A percentile compares a stretch with the other conserved stretches of the same genome.
Evolutionary conservation across 2,329 filamentous ascomycete genomes (phyloP).

Genomic region (Talaromyces sp.): DNA sequence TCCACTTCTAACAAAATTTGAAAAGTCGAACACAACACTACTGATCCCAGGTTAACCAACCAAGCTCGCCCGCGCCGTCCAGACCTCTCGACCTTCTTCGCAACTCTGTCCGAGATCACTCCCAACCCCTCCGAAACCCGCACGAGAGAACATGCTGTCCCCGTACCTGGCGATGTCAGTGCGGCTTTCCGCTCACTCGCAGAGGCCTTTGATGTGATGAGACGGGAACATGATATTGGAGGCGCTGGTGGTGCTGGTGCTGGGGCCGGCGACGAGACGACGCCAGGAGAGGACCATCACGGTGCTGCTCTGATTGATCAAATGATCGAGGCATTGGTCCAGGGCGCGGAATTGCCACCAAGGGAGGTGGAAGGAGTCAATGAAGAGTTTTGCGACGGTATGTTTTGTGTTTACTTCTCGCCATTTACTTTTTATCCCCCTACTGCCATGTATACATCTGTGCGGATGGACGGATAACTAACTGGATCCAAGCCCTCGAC

Average conservation of each 20-base stretch:
- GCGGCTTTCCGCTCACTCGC: slow-evolving; percentile 57
- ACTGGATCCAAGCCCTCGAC: slow-evolving; percentile 44
- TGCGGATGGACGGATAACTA: neutral
- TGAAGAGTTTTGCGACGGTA: slow-evolving; percentile 52
- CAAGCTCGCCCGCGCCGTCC: slow-evolving; percentile 48
- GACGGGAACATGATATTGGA: slow-evolving; percentile 32
- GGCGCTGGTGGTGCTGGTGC: slow-evolving; percentile 32
- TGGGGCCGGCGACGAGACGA: slow-evolving; percentile 20
- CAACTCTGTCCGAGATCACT: slow-evolving; percentile 54
- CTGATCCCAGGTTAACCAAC: slow-evolving; percentile 21
- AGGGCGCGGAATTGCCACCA: slow-evolving; percentile 55
- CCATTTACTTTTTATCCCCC: neutral
- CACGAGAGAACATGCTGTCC: slow-evolving; percentile 54
- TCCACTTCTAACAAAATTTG: neutral
- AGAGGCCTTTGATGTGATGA: slow-evolving; percentile 57
- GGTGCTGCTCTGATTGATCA: slow-evolving; percentile 39
- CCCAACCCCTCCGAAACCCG: slow-evolving; percentile 44
- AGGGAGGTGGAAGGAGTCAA: slow-evolving; percentile 56
- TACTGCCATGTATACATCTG: neutral
- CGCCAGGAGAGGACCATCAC: slow-evolving; percentile 23
- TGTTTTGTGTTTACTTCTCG: slow-evolving; percentile 23
- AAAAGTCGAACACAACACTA: slow-evolving; percentile 37
- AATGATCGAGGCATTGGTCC: slow-evolving; percentile 53
- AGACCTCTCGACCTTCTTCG: slow-evolving; percentile 62
- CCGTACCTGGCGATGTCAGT: slow-evolving; percentile 56